These are phyloP conservation scores for Zymoseptoria passerinii DNA, from an alignment of 2,329 filamentous ascomycete genomes.

Conservation along the genomic window DNA sequence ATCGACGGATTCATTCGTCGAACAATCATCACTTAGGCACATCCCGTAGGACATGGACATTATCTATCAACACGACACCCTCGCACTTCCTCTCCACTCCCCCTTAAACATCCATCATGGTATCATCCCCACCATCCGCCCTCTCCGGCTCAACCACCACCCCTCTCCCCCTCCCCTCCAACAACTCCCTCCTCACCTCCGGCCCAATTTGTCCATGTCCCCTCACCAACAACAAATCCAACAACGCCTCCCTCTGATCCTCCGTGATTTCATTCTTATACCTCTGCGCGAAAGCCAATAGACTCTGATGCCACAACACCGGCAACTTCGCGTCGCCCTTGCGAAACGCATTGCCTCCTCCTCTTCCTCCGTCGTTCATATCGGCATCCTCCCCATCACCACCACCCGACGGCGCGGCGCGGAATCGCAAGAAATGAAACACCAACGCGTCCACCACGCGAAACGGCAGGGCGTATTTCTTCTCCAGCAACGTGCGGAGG, in stretches of 20 bases:
- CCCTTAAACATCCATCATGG: conserved; percentile 56
- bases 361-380: conserved; percentile 41
- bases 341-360: conserved; percentile 27
- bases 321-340: conserved; percentile 55
- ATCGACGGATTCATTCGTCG: too few relatives aligned
- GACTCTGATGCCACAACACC: conserved; percentile 91
- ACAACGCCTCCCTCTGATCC: conserved; percentile 80
- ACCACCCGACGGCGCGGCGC: conserved; percentile 52
- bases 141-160: conserved; percentile 55
- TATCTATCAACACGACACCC: not conserved
- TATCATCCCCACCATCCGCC: conserved; percentile 67
- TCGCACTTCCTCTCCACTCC: too few relatives aligned
- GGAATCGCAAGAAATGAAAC: conserved; percentile 92
- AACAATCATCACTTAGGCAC: too few relatives aligned
- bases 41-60: too few relatives aligned
- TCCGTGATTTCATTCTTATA: conserved; percentile 96
- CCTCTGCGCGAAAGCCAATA: conserved; percentile 84
- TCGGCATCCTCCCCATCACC: conserved; percentile 50
- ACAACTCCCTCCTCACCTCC: conserved; percentile 78
- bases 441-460: conserved; percentile 91
- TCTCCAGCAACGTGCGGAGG: conserved; percentile 85
- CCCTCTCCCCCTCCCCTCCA: conserved; percentile 80
- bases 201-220: conserved; percentile 85
- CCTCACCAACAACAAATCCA: conserved; percentile 76
- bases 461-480: conserved; percentile 92